Evolutionary conservation across 2,329 filamentous ascomycete genomes (phyloP), one percentile per base, ranked within the genome.

Genomic region (Seiridium cupressi): DNA sequence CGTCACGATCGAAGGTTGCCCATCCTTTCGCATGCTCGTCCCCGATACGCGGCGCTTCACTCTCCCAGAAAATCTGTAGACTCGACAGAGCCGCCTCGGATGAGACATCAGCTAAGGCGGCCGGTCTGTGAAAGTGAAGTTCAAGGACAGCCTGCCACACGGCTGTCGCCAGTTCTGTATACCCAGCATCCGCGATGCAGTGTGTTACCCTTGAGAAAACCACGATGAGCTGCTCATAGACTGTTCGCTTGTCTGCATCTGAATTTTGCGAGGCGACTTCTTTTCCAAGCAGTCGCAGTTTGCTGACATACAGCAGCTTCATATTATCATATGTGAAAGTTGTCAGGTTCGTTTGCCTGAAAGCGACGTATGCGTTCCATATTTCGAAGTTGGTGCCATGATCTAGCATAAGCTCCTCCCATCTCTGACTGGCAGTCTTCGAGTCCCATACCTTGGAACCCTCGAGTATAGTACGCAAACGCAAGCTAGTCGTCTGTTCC

Each of bases 101-200:
- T 9, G 67, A 58, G 2, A 66, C 64, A 46, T 68, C 51, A n/a
- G 67, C 58, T 3, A 75, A 55, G 4, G 69, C 59, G 3, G 66
- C 56, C 3, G 90, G 87, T 3, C 79, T 79, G 51, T 86, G 86
- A 61, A 92, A 83, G 18, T 85, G 86, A 57, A 89, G 79, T 69
- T 97, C 94, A 0, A 97, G 74, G 1, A 90, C 68, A 5, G 87
- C 90, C 75, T 98, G 94, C 93, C 94, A 97, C 4, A 89, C 81
- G 8, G 89, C 92, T 3, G 91, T 78, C 1, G 92, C 89, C 36
- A 91, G 78, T 70, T 97, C 94, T 49, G 81, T 78, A 69, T 90
- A 97, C 0, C 94, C 94, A 51, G 90, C 81, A 69, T 96, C 89
- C 49, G 87, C 81, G 36, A 94, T 79, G 68, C 95, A 90, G 2